Base-by-base conservation (phyloP, 2,329 filamentous ascomycete species). In the Fusarium caatingaense region DNA sequence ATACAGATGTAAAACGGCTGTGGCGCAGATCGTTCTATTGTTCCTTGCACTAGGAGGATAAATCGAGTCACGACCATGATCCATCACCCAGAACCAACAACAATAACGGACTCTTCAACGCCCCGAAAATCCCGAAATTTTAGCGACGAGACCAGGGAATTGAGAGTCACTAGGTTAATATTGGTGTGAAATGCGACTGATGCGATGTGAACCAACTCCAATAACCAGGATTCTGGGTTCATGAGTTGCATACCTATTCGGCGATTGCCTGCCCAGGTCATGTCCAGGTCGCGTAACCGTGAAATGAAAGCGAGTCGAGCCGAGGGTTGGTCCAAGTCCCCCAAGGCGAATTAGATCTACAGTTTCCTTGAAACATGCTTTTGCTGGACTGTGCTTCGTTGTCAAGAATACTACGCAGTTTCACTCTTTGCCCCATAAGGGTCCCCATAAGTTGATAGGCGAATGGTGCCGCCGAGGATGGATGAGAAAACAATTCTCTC, bases 191-290 rank as follows among this genome's bases (percentile, higher is more conserved):
- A 53, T 53, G 41, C 42, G 47, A 65, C 46, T 30, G 41, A 47
- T 12, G 32, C 16, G 32, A n/a, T 32, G 28, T 27, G 25, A 66
- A 60, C 40, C 25, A 47, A 53, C 25, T 45, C 55, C 34, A 45
- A 55, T 18, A 48, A 47, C 63, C 47, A 45, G 61, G 60, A 40
- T 66, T 59, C 25, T 54, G 25, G 30, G 30, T 48, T 44, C 37
- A 40, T 65, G 47, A 58, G 61, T 41, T 66, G 37, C 62, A 47
- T 53, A n/a, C 42, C 34, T 65, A 28, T 59, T 42, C 61, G 61
- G 47, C 32, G 60, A 65, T 63, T 64, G 18, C 56, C 21, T 59
- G 15, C n/a, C 55, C 21, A 66, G 46, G 53, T 48, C 21, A 66
- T 28, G 53, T 45, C 34, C 49, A n/a, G 23, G 34, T 53, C 37